Evolutionary conservation across 2,329 filamentous ascomycete species (phyloP), one percentile per base, ranked within the genome.

Genomic region (Cordyceps pruinosa): DNA sequence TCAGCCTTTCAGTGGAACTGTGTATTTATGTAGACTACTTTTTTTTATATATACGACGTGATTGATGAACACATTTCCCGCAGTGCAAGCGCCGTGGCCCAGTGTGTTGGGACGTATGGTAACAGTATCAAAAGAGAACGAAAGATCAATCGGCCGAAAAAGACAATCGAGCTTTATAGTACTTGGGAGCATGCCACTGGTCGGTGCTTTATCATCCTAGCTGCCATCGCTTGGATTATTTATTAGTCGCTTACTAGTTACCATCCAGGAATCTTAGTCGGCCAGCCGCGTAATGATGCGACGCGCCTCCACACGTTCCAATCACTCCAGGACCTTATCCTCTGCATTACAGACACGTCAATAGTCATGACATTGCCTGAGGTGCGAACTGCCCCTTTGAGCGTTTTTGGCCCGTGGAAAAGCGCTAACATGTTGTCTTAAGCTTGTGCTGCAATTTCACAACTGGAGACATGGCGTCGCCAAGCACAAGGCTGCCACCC

Each of bases 401-500:
- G 17, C 12, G n/a, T n/a, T n/a, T n/a, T n/a, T n/a, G n/a, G n/a
- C n/a, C n/a, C 23, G 5, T 19, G 17, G 9, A 19, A 30, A 2
- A 39, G 21, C 37, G 28, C 37, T 42, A 6, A 47, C 21, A 10
- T 25, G 15, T 12, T 48, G 9, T 48, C 44, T 30, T 21, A 13
- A 51, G 35, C 23, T 51, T 2, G 25, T 39, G n/a, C 26, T 57
- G 17, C 28, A 46, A 23, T 46, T 57, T 8, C 39, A 52, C 30
- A 45, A 41, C 23, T 47, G 35, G 46, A 21, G 48, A 17, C 47
- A 57, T 12, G 41, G 48, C 41, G 47, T 52, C 47, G 46, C 47
- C 21, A 57, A 57, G 55, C 37, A 57, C 46, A 55, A 60, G 30
- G 47, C 54, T 21, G 49, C 37, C 1, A 32, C 19, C 15, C 10